Conservation (phyloP, 176 grass and related monocot genomes). For the Carex kokanica region DNA sequence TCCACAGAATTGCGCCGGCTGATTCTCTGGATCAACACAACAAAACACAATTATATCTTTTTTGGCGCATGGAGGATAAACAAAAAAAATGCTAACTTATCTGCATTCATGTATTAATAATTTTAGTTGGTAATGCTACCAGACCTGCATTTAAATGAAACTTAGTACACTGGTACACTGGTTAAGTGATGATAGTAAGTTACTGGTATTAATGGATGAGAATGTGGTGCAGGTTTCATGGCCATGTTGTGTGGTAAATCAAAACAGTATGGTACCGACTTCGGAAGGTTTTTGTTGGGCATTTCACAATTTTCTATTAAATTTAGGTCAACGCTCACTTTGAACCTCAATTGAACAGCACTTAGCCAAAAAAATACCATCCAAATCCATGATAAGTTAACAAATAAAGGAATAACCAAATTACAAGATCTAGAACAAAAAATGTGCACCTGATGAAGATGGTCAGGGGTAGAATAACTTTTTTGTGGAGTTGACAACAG, state of each 20-base stretch:
- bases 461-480: not conserved
- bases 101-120: not conserved
- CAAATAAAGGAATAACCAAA: not conserved
- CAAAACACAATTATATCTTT: not conserved
- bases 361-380: not conserved
- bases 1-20: not conserved
- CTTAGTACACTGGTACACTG: not conserved
- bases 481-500: too few relatives aligned
- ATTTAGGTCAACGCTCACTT: not conserved
- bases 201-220: not conserved
- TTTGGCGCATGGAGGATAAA: not conserved
- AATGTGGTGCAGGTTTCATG: not conserved
- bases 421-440: not conserved
- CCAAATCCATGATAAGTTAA: not conserved
- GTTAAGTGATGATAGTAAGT: not conserved
- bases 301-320: not conserved
- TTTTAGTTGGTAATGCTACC: not conserved
- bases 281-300: not conserved
- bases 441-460: not conserved
- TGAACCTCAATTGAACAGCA: not conserved
- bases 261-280: not conserved
- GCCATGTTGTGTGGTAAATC: not conserved
- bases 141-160: not conserved
- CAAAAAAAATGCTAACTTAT: not conserved
- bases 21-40: slow-evolving; percentile 6